A percentile compares a stretch with the other conserved stretches of the same genome.
Conservation (phyloP, 306 rosid species). For the Trifolium subterraneum region DNA sequence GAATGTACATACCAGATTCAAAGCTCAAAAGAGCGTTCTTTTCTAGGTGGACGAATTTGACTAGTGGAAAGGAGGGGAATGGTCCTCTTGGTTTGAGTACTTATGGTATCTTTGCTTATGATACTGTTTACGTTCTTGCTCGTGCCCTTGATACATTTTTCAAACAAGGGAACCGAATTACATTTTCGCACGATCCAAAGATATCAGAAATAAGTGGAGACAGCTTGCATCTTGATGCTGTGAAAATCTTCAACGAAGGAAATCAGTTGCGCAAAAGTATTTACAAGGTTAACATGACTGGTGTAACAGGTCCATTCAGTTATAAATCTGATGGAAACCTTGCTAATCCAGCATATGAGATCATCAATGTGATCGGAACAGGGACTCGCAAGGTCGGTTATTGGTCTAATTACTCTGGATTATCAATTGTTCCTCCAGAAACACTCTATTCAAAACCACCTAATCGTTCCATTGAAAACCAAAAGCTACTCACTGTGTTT, state of each 20-base stretch:
- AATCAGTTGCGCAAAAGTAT: slow-evolving; percentile 56
- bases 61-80: slow-evolving; percentile 48
- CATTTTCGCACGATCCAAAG: slow-evolving; percentile 75
- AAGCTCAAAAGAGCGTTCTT: slow-evolving; percentile 62
- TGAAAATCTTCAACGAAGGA: slow-evolving; percentile 81
- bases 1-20: slow-evolving; percentile 75
- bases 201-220: slow-evolving; percentile 48
- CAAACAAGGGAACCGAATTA: slow-evolving; percentile 66
- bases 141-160: slow-evolving; percentile 78
- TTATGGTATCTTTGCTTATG: slow-evolving; percentile 81
- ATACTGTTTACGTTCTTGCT: slow-evolving; percentile 86
- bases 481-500: slow-evolving; percentile 57
- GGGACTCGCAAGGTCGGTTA: slow-evolving; percentile 81
- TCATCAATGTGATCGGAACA: slow-evolving; percentile 81
- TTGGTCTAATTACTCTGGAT: slow-evolving; percentile 92
- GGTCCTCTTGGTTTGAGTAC: slow-evolving; percentile 68
- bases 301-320: slow-evolving; percentile 69
- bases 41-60: slow-evolving; percentile 82
- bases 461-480: slow-evolving; percentile 60
- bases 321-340: slow-evolving; percentile 68
- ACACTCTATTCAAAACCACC: slow-evolving; percentile 65
- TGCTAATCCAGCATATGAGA: slow-evolving; percentile 77
- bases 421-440: slow-evolving; percentile 74
- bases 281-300: slow-evolving; percentile 75
- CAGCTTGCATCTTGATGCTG: slow-evolving; percentile 68